Conservation (phyloP, 2,329 filamentous ascomycete species). For the Teratosphaeria epicoccoides region DNA sequence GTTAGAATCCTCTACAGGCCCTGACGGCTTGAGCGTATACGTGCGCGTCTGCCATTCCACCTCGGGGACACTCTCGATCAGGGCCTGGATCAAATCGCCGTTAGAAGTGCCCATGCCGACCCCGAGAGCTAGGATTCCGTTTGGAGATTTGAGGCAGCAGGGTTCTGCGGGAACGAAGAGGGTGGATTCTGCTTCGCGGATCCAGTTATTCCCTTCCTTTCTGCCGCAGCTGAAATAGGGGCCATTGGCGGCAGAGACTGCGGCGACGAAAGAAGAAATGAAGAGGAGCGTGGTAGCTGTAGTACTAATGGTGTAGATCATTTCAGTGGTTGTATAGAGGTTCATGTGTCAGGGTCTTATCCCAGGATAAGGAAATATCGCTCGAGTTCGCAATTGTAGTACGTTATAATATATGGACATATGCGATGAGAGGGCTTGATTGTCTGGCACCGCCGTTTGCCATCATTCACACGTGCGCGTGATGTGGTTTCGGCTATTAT, state of each 20-base stretch:
- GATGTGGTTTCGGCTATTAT: too few species aligned
- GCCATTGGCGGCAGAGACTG: not conserved
- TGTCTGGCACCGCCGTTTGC: too few species aligned
- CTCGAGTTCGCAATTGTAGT: too few species aligned
- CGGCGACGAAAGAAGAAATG: not conserved
- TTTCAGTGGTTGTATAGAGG: not conserved
- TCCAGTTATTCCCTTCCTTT: constrained; percentile 19
- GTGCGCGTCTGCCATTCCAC: not conserved
- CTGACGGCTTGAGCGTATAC: not conserved
- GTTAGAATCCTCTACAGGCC: not conserved
- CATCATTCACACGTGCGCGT: too few species aligned
- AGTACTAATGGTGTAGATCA: not conserved
- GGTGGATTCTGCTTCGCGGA: constrained; percentile 36
- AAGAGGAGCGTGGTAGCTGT: too few species aligned
- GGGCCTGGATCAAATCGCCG: constrained; percentile 40
- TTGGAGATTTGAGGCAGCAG: constrained; percentile 10
- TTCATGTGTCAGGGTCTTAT: too few species aligned
- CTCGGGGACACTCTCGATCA: constrained; percentile 21
- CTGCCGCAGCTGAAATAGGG: not conserved
- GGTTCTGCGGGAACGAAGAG: constrained; percentile 30
- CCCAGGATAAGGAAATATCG: too few species aligned
- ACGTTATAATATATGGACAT: too few species aligned
- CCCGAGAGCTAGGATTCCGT: constrained; percentile 36
- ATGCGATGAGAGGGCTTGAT: too few species aligned
- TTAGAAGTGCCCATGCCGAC: constrained; percentile 40